Evolutionary conservation across 352 stramenopile genomes (phyloP).

Genomic region (Globisporangium middletonii): DNA sequence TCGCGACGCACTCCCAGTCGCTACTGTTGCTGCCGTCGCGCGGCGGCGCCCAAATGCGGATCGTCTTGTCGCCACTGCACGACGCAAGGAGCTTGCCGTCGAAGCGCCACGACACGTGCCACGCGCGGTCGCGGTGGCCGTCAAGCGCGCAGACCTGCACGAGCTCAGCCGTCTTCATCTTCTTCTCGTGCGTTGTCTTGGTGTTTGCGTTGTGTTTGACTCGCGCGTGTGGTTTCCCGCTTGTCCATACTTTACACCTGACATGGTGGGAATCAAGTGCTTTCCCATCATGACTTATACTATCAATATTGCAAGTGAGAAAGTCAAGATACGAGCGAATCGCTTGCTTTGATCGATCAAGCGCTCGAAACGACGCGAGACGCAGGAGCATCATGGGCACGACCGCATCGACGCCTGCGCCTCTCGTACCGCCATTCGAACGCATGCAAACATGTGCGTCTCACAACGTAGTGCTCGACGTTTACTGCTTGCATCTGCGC

Average conservation of each 20-base stretch:
- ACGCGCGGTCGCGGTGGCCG: slow-evolving; percentile 87
- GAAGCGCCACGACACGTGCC: slow-evolving; percentile 88
- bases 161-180: slow-evolving; percentile 13
- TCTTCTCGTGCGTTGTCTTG: slow-evolving; percentile 5
- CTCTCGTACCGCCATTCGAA: slow-evolving; percentile 38
- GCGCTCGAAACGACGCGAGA: neutral
- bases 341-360: neutral
- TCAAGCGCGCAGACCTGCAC: slow-evolving; percentile 57
- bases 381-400: slow-evolving; percentile 35
- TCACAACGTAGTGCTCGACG: neutral
- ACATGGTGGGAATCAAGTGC: too few relatives aligned
- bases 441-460: slow-evolving; percentile 46
- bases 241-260: neutral
- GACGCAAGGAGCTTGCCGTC: slow-evolving; percentile 85
- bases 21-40: slow-evolving; percentile 6
- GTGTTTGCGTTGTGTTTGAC: neutral
- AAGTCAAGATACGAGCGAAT: too few relatives aligned
- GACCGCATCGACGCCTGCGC: slow-evolving; percentile 29
- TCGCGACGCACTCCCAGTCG: slow-evolving; percentile 87
- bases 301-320: too few relatives aligned
- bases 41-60: slow-evolving; percentile 72
- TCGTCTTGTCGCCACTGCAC: slow-evolving; percentile 88
- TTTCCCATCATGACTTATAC: too few relatives aligned
- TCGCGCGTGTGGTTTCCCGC: neutral
- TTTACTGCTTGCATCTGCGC: neutral